These are phyloP conservation scores for Singerocomus inundabilis DNA, from an alignment of 1,284 basidiomycete genomes.

Conservation along the genomic window DNA sequence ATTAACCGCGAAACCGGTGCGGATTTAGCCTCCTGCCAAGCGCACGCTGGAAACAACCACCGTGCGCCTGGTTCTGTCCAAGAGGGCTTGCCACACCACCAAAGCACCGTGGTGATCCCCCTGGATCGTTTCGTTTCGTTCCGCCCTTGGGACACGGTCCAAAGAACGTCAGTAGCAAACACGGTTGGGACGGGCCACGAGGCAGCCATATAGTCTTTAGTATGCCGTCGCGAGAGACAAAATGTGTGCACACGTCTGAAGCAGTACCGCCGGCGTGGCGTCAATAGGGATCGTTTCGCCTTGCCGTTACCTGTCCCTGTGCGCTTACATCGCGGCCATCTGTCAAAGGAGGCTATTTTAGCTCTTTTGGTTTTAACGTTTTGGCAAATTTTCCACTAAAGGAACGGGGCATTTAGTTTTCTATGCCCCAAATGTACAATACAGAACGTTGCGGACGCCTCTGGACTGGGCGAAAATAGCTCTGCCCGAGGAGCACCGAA, in stretches of 20 bases:
- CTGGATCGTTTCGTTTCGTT: slow-evolving; percentile 17
- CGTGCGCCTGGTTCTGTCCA: background rate
- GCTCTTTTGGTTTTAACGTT: slow-evolving; percentile 37
- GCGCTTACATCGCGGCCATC: slow-evolving; percentile 17
- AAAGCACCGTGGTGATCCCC: slow-evolving; percentile 3
- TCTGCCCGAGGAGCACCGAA: slow-evolving; percentile 33
- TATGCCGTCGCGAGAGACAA: slow-evolving; percentile 24
- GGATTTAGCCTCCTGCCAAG: slow-evolving; percentile 10
- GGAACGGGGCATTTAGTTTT: slow-evolving; percentile 18
- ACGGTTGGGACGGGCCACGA: slow-evolving; percentile 6
- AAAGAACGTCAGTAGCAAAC: slow-evolving; percentile 3
- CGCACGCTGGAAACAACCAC: background rate
- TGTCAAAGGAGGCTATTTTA: slow-evolving; percentile 31
- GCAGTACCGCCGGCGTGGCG: slow-evolving; percentile 10
- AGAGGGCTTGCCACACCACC: slow-evolving; percentile 6
- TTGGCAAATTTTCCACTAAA: slow-evolving; percentile 27
- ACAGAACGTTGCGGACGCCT: slow-evolving; percentile 13
- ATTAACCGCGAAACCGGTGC: slow-evolving; percentile 26
- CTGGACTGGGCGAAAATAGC: slow-evolving; percentile 26
- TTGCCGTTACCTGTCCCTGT: slow-evolving; percentile 19
- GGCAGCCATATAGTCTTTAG: slow-evolving; percentile 18
- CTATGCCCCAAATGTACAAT: slow-evolving; percentile 22
- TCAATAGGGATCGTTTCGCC: slow-evolving; percentile 19
- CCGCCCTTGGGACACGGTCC: slow-evolving; percentile 3
- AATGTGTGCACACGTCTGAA: slow-evolving; percentile 12